These are phyloP conservation scores for Chimonanthus praecox DNA, from an alignment of 164 flowering plant species.

Conservation along the genomic window DNA sequence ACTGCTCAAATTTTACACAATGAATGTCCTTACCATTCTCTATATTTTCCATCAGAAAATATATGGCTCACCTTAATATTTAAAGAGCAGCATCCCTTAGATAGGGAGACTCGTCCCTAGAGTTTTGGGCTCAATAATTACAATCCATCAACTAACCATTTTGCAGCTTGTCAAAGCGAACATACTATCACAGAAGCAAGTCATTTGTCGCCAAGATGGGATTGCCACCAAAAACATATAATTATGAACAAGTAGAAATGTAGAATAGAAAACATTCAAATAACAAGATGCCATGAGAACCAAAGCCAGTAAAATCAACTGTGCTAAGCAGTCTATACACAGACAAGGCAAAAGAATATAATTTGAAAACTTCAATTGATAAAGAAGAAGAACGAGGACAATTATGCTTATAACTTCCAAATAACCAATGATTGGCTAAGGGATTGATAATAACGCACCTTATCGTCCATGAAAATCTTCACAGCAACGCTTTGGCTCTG, in stretches of 20 bases:
- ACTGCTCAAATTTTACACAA: too few species aligned
- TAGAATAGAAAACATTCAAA: background rate
- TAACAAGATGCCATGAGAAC: background rate
- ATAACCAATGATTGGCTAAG: background rate
- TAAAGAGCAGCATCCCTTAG: too few species aligned
- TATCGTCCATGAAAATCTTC: slow-evolving; percentile 73
- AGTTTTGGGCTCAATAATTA: too few species aligned
- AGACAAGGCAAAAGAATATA: background rate
- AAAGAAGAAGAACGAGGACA: background rate
- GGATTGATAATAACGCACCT: slow-evolving; percentile 39
- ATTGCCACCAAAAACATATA: background rate
- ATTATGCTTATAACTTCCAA: background rate
- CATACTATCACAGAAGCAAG: background rate
- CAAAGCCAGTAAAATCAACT: background rate
- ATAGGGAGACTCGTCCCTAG: too few species aligned
- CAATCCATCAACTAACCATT: too few species aligned
- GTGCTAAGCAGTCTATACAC: background rate
- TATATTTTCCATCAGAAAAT: too few species aligned
- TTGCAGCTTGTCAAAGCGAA: background rate
- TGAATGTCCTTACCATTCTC: too few species aligned
- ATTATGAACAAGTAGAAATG: background rate
- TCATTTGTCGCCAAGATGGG: background rate
- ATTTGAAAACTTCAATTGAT: background rate
- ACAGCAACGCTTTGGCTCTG: slow-evolving; percentile 55
- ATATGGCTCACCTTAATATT: too few species aligned